Evolutionary conservation across 345 rosid genomes (phyloP).

Genomic region (Brassica rapa): DNA sequence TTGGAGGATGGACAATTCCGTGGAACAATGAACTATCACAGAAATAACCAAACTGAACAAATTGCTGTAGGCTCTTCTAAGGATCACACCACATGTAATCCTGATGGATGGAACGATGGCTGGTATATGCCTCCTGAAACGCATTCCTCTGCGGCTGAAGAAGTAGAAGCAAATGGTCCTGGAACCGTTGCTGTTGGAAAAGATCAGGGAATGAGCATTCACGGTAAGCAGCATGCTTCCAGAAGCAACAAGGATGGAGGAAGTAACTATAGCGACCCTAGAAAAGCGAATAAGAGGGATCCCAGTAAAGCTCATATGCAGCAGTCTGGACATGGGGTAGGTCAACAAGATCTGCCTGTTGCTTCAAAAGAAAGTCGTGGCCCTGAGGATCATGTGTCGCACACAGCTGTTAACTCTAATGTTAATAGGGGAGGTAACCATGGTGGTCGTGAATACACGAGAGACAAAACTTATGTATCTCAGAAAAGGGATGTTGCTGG

Average conservation of each 20-base stretch:
- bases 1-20: conserved; percentile 42
- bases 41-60: conserved; percentile 41
- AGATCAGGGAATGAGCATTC: conserved; percentile 54
- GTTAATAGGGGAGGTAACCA: conserved; percentile 48
- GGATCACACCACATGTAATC: conserved; percentile 50
- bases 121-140: conserved; percentile 57
- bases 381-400: conserved; percentile 59
- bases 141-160: conserved; percentile 40
- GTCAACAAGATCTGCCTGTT: conserved; percentile 45
- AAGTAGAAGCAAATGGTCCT: conserved; percentile 37
- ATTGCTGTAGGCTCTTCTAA: conserved; percentile 42
- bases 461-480: conserved; percentile 44
- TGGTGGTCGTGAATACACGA: conserved; percentile 43
- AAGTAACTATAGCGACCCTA: conserved; percentile 55
- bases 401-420: conserved; percentile 40
- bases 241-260: conserved; percentile 24
- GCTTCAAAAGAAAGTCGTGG: conserved; percentile 62
- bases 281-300: conserved; percentile 50
- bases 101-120: conserved; percentile 60
- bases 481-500: conserved; percentile 49
- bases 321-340: conserved; percentile 48
- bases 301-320: conserved; percentile 43
- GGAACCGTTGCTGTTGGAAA: conserved; percentile 42
- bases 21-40: conserved; percentile 49
- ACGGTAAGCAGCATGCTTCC: conserved; percentile 56